Conservation (phyloP, 768 basidiomycete genomes). For the Lactarius akahatsu region DNA sequence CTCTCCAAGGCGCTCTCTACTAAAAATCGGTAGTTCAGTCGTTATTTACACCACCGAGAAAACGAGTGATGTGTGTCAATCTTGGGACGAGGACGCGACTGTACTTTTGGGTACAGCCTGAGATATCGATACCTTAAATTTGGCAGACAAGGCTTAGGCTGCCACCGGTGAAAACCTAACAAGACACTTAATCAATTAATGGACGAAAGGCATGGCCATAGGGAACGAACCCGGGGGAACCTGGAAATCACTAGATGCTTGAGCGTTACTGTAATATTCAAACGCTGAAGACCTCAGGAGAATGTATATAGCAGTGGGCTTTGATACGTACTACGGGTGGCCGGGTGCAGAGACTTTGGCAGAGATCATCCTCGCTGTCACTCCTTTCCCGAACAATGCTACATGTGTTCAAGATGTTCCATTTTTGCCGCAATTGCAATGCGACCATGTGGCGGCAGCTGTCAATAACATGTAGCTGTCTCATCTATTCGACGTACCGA, state of each 20-base stretch:
- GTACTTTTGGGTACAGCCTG: too few relatives aligned
- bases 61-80: not conserved
- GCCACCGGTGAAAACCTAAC: not conserved
- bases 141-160: not conserved
- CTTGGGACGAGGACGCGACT: not conserved
- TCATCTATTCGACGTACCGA: not conserved
- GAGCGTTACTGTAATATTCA: not conserved
- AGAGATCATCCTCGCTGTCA: not conserved
- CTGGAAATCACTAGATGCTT: not conserved
- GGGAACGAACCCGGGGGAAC: not conserved
- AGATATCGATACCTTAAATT: not conserved
- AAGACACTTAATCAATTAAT: not conserved
- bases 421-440: conserved; percentile 5
- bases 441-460: not conserved
- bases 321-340: not conserved
- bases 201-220: not conserved
- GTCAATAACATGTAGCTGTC: not conserved
- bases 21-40: not conserved
- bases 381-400: not conserved
- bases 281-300: not conserved
- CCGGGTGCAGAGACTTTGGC: not conserved
- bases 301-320: not conserved
- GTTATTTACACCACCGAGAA: not conserved
- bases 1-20: not conserved
- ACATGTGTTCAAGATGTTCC: not conserved